Conservation (phyloP, 1,139 yeast species). For the Kurtzmaniella quercitrusa region DNA sequence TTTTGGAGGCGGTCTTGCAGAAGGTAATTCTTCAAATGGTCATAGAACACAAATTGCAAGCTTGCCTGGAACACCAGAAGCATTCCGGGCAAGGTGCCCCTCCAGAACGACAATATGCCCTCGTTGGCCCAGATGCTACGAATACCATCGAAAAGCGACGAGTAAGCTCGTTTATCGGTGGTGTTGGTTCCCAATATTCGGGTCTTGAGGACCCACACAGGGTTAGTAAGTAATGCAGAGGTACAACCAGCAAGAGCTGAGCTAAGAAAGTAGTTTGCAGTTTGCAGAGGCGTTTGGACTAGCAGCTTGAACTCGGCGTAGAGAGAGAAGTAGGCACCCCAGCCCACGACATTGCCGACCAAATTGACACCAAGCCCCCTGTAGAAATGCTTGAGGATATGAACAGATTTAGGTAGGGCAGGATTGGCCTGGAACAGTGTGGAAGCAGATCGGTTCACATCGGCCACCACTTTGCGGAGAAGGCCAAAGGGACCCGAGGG, state of each 20-base stretch:
- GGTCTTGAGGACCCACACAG: constrained; percentile 90
- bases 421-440: constrained; percentile 5
- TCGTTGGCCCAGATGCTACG: constrained; percentile 49
- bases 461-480: constrained; percentile 15
- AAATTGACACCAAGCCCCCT: constrained; percentile 81
- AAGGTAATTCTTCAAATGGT: constrained; percentile 51
- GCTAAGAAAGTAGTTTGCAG: constrained; percentile 31
- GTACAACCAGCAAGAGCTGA: constrained; percentile 61
- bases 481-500: constrained; percentile 9
- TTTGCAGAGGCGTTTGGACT: constrained; percentile 14
- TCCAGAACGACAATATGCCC: constrained; percentile 73
- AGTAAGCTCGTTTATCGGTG: constrained; percentile 47
- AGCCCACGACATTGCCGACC: constrained; percentile 78
- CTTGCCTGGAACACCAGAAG: constrained; percentile 88
- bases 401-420: constrained; percentile 10
- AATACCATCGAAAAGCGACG: constrained; percentile 54
- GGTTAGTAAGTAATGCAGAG: constrained; percentile 79
- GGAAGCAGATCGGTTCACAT: constrained; percentile 15
- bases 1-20: constrained; percentile 3
- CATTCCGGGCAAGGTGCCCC: constrained; percentile 77
- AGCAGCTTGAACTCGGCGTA: constrained; percentile 55
- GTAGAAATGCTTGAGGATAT: constrained; percentile 33
- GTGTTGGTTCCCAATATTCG: constrained; percentile 66
- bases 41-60: constrained; percentile 81
- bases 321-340: constrained; percentile 81